phyloP scores from a whole-genome alignment of 148 eudicot genomes.

The Amaranthus hypochondriacus region DNA sequence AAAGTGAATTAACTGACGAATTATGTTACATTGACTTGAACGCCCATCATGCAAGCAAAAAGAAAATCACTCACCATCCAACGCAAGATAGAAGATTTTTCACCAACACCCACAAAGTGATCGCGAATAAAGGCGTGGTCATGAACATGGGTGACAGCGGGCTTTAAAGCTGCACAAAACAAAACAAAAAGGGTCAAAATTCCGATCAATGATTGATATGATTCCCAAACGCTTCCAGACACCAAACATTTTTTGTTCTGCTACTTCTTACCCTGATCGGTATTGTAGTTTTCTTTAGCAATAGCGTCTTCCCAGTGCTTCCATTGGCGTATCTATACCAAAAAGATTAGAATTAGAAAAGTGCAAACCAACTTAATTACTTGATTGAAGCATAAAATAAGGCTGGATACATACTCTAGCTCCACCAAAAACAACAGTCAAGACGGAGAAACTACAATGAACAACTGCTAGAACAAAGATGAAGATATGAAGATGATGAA shows the following conservation, averaged over 20 bases:
- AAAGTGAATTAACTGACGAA: neutral
- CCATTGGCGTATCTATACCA: conserved; percentile 75
- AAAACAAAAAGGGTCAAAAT: neutral
- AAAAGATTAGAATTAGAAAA: conserved; percentile 8
- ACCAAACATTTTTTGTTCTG: neutral
- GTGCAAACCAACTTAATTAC: neutral
- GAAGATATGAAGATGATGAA: conserved; percentile 88
- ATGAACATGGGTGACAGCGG: conserved; percentile 63
- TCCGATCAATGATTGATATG: neutral
- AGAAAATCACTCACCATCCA: conserved; percentile 61
- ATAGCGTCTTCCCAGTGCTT: conserved; percentile 74
- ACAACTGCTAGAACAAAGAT: conserved; percentile 81
- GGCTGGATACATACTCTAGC: conserved; percentile 44
- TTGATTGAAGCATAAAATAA: conserved; percentile 1
- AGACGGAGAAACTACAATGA: conserved; percentile 72
- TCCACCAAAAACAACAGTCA: conserved; percentile 67
- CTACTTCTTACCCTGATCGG: conserved; percentile 42
- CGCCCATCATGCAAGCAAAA: neutral
- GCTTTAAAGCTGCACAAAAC: conserved; percentile 39
- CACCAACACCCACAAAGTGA: conserved; percentile 60
- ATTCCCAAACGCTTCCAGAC: neutral
- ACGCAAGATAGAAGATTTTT: conserved; percentile 41
- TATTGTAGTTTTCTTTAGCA: conserved; percentile 48
- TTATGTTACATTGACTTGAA: neutral
- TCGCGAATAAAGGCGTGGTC: conserved; percentile 67